A percentile compares a stretch with the other conserved stretches of the same genome.
These are phyloP conservation scores for Moesziomyces globuligerus DNA, from an alignment of 1,284 basidiomycete species.

Conservation along the genomic window DNA sequence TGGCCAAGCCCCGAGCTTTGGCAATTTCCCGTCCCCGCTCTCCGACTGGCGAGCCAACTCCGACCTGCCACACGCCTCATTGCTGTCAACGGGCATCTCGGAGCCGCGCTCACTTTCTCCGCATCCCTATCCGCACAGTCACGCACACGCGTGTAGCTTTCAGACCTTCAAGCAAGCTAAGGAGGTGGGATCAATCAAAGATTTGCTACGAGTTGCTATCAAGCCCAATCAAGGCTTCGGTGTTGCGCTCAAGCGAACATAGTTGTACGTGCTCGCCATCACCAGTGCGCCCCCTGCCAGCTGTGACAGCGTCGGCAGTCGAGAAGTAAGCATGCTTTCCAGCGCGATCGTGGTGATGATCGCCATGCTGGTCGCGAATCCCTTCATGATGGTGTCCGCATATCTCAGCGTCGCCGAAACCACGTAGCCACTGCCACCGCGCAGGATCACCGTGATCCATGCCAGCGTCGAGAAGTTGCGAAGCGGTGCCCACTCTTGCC, in stretches of 20 bases:
- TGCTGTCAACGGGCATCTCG: too few relatives aligned
- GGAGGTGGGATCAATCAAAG: too few relatives aligned
- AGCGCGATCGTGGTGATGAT: constrained; percentile 37
- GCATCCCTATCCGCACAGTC: too few relatives aligned
- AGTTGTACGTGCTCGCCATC: constrained; percentile 32
- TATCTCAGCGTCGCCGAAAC: constrained; percentile 37
- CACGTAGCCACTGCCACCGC: constrained; percentile 29
- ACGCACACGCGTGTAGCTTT: too few relatives aligned
- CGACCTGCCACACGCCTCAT: too few relatives aligned
- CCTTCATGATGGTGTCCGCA: constrained; percentile 45
- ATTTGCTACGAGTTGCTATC: too few relatives aligned
- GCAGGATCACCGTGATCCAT: constrained; percentile 32
- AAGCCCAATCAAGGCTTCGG: constrained; percentile 1
- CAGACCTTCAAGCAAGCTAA: too few relatives aligned
- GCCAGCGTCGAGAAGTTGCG: constrained; percentile 24
- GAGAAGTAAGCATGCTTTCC: constrained; percentile 18
- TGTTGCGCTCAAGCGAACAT: constrained; percentile 8
- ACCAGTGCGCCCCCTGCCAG: constrained; percentile 26
- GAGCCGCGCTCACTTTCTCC: too few relatives aligned
- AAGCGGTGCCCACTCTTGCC: constrained; percentile 15
- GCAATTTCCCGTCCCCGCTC: too few relatives aligned
- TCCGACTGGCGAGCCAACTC: too few relatives aligned
- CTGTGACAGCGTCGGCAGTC: constrained; percentile 13
- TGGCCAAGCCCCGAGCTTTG: background rate
- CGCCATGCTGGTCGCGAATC: constrained; percentile 39